These are phyloP conservation scores for Prunus salicina DNA, from an alignment of 306 rosid species.

Conservation along the genomic window DNA sequence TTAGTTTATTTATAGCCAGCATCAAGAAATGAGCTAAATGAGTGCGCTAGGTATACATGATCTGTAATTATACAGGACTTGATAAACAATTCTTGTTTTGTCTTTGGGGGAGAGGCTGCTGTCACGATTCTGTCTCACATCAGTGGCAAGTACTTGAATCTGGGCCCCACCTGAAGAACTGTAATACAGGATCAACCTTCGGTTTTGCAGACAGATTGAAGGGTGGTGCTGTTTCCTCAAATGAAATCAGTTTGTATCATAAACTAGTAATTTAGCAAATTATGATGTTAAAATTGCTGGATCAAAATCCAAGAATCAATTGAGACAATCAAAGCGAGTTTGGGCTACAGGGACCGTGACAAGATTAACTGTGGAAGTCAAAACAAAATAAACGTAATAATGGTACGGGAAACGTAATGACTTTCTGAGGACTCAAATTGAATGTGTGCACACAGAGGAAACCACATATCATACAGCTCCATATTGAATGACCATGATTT, in stretches of 20 bases:
- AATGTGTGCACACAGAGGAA: not conserved
- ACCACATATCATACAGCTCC: not conserved
- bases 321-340: not conserved
- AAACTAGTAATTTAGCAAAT: not conserved
- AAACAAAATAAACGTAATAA: not conserved
- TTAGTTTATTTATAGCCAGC: not conserved
- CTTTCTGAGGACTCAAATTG: not conserved
- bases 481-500: not conserved
- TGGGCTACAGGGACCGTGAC: not conserved
- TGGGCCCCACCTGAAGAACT: not conserved
- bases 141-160: too few relatives aligned
- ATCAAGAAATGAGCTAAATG: not conserved
- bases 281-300: not conserved
- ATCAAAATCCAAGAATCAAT: not conserved
- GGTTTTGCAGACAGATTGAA: not conserved
- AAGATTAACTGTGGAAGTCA: not conserved
- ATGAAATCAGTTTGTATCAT: not conserved
- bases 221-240: not conserved
- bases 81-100: too few relatives aligned
- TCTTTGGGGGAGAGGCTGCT: too few relatives aligned
- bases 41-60: not conserved
- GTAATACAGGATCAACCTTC: not conserved
- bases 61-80: not conserved
- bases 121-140: not conserved
- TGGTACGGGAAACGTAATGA: not conserved